These are phyloP conservation scores for Cutaneotrichosporon cutaneum DNA, from an alignment of 1,284 basidiomycete genomes.

Conservation along the genomic window DNA sequence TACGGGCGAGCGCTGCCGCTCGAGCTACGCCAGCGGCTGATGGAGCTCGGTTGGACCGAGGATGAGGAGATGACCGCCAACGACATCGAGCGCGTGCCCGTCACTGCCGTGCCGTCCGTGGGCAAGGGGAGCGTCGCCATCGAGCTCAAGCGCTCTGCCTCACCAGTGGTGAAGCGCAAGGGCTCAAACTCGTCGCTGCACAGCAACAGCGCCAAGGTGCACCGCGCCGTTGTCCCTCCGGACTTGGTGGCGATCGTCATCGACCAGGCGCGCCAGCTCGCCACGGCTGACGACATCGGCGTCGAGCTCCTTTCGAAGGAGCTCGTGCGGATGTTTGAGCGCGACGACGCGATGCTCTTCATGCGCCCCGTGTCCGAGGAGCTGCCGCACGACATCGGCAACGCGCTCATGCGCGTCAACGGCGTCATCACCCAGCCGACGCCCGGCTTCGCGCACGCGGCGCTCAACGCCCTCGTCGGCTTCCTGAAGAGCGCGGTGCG, in stretches of 20 bases:
- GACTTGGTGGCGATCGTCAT: slow-evolving; percentile 27
- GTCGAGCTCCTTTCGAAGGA: slow-evolving; percentile 63
- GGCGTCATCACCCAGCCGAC: slow-evolving; percentile 60
- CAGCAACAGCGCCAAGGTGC: slow-evolving; percentile 7
- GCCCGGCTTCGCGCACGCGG: slow-evolving; percentile 64
- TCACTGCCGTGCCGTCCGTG: slow-evolving; percentile 26
- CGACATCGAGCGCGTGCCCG: slow-evolving; percentile 43
- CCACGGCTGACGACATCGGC: slow-evolving; percentile 59
- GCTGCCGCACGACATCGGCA: slow-evolving; percentile 58
- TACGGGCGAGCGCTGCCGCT: slow-evolving; percentile 42
- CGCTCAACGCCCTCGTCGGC: slow-evolving; percentile 70
- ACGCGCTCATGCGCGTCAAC: slow-evolving; percentile 58
- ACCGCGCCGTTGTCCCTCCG: slow-evolving; percentile 35
- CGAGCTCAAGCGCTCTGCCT: not conserved
- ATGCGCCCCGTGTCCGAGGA: slow-evolving; percentile 64
- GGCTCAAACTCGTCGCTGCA: slow-evolving; percentile 11
- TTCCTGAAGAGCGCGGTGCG: slow-evolving; percentile 64
- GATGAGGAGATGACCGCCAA: slow-evolving; percentile 26
- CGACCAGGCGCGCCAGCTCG: slow-evolving; percentile 51
- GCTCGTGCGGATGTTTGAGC: slow-evolving; percentile 66
- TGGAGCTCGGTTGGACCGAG: slow-evolving; percentile 49
- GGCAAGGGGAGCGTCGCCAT: not conserved
- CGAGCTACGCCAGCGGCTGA: slow-evolving; percentile 43
- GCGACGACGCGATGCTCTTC: slow-evolving; percentile 65
- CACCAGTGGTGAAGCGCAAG: not conserved